Evolutionary conservation across 2,329 filamentous ascomycete genomes (phyloP).

Genomic region (Sclerotinia borealis): DNA sequence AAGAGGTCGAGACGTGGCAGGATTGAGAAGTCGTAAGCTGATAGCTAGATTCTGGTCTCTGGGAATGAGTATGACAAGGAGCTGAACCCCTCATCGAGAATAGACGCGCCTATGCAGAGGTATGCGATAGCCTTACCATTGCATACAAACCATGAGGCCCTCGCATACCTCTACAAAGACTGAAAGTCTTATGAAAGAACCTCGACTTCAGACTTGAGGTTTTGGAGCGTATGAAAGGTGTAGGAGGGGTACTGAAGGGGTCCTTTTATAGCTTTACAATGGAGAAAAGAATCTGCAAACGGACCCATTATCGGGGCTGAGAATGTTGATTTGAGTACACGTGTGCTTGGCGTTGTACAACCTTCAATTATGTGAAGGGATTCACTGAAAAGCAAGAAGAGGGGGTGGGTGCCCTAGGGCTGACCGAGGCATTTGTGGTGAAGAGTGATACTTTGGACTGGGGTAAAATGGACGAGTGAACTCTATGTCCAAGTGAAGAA

Average conservation of each 20-base stretch:
- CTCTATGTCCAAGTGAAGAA: too few relatives aligned
- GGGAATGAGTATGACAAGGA: background rate
- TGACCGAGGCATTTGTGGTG: background rate
- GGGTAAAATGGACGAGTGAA: too few relatives aligned
- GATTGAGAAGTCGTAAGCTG: fast-evolving
- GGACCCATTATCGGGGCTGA: background rate
- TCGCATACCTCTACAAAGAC: background rate
- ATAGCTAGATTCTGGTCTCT: too few relatives aligned
- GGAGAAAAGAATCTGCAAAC: too few relatives aligned
- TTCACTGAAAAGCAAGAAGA: background rate
- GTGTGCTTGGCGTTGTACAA: background rate
- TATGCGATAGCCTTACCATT: background rate
- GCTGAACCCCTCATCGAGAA: background rate
- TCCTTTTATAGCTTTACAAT: background rate
- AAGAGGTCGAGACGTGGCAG: fast-evolving
- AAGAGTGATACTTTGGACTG: fast-evolving
- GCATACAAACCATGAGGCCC: fast-evolving
- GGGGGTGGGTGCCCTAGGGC: background rate
- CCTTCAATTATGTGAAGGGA: background rate
- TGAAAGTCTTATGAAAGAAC: fast-evolving
- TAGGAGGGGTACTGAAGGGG: background rate
- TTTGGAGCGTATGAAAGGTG: too few relatives aligned
- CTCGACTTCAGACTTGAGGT: too few relatives aligned
- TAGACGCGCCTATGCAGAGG: too few relatives aligned
- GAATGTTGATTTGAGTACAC: fast-evolving